Evolutionary conservation across 352 stramenopile genomes (phyloP), one percentile per base, ranked within the genome.

Genomic region (Bremia lactucae): DNA sequence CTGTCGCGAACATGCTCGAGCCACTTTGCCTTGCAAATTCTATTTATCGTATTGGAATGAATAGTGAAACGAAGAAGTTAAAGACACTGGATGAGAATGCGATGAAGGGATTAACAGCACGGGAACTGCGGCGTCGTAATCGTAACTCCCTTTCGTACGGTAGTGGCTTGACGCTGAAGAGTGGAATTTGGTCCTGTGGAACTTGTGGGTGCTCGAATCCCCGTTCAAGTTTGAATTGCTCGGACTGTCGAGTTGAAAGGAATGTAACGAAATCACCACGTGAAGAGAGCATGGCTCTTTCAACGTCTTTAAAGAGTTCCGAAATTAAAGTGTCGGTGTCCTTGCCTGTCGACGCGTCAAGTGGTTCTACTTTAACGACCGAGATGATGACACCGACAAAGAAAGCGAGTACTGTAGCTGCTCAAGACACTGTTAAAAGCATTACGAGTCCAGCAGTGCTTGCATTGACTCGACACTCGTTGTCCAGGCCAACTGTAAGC

Each of bases 191-290:
- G 73, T 62, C 59, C 4, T 86, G 73, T 44, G 52, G 50, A 15
- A 62, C 48, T 6, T 86, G 73, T 33, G 64, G 59, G 4, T 78
- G 65, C 42, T 62, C 59, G 20, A 86, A 86, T 41, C 47, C 59
- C 9, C 58, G 63, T 36, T 62, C 65, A 3, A 57, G 58, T n/a
- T 62, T 55, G 15, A 31, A 64, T 25, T 86, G 73, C 47, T 67
- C 57, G 3, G 59, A 65, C n/a, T 86, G 73, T 26, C 44, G 55
- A 6, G 56, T 49, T 14, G 23, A 49, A 4, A 73, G 52, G 15
- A 46, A 46, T n/a, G 35, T 45, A n/a, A 33, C 39, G 20, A 59
- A 60, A 42, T 56, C 36, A 29, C 44, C 38, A 11, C 39, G 37
- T 42, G 33, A 28, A 46, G 35, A 50, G 16, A 55, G 25, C 23